phyloP scores from a whole-genome alignment of 2,329 filamentous ascomycete species.

The Torrubiella hemipterigena region DNA sequence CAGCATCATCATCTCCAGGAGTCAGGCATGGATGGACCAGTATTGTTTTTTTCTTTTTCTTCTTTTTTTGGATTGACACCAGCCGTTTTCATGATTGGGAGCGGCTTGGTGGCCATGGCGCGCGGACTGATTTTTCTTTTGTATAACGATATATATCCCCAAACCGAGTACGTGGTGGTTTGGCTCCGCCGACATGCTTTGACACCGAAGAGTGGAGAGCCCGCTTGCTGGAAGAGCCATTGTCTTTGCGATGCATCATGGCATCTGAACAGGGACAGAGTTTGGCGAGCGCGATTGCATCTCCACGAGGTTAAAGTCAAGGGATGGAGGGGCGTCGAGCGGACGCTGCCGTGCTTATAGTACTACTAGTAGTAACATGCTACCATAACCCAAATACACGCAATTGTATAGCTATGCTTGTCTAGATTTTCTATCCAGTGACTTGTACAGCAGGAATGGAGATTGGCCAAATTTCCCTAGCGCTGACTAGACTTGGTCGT shows the following conservation, averaged over 20 bases:
- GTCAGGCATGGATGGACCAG: constrained; percentile 12
- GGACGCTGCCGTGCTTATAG: too few relatives aligned
- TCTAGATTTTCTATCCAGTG: too few relatives aligned
- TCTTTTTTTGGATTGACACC: too few relatives aligned
- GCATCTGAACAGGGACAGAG: too few relatives aligned
- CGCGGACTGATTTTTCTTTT: constrained; percentile 33
- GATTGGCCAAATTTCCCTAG: too few relatives aligned
- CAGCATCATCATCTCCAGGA: constrained; percentile 13
- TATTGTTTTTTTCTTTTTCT: constrained; percentile 22
- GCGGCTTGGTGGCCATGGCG: constrained; percentile 7
- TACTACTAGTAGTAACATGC: too few relatives aligned
- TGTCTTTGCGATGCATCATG: constrained; percentile 10
- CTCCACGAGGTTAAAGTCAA: constrained; percentile 64
- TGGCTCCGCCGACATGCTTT: constrained; percentile 51
- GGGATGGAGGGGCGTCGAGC: constrained; percentile 52
- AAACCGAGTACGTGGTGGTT: constrained; percentile 37
- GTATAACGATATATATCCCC: constrained; percentile 30
- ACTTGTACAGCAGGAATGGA: too few relatives aligned
- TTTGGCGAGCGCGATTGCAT: constrained; percentile 32
- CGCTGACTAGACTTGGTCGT: too few relatives aligned
- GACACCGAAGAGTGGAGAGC: constrained; percentile 57
- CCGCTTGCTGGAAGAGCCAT: constrained; percentile 14
- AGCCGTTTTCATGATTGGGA: constrained; percentile 15
- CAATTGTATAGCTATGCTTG: too few relatives aligned
- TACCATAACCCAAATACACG: too few relatives aligned